These are phyloP conservation scores for Trypanosoma theileri DNA, from an alignment of 208 protist species.

Conservation along the genomic window DNA sequence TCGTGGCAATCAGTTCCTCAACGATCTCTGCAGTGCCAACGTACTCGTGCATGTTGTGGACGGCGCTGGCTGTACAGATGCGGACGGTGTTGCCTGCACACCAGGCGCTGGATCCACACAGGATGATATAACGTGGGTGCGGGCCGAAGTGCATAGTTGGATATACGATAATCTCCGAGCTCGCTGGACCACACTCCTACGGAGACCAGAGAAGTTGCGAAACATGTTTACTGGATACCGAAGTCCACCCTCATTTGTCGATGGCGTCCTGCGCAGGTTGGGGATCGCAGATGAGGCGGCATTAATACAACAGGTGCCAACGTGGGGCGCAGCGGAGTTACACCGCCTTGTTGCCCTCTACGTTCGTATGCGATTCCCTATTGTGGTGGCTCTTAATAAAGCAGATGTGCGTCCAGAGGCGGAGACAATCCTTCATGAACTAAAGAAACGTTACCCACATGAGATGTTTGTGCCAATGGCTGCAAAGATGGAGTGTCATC, in stretches of 20 bases:
- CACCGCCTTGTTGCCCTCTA: conserved; percentile 91
- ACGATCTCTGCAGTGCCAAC: conserved; percentile 92
- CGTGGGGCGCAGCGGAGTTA: conserved; percentile 73
- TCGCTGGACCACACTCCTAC: conserved; percentile 75
- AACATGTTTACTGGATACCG: conserved; percentile 93
- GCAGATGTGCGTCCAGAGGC: conserved; percentile 65
- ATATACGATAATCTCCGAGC: conserved; percentile 92
- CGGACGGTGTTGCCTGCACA: conserved; percentile 74
- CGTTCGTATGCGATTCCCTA: conserved; percentile 88
- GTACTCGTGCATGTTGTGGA: conserved; percentile 95
- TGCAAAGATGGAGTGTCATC: conserved; percentile 73
- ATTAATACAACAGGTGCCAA: conserved; percentile 31
- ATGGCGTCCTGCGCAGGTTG: conserved; percentile 54
- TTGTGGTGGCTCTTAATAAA: conserved; percentile 93
- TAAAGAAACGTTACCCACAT: conserved; percentile 61
- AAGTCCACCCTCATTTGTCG: conserved; percentile 71
- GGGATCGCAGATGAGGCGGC: conserved; percentile 50
- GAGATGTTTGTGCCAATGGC: conserved; percentile 80
- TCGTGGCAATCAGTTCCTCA: conserved; percentile 94
- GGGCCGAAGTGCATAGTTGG: conserved; percentile 91
- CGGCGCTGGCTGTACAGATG: conserved; percentile 83
- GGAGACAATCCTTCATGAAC: conserved; percentile 29
- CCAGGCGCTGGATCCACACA: conserved; percentile 64
- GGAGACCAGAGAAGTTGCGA: conserved; percentile 73
- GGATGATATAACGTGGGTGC: conserved; percentile 92